A percentile compares a stretch with the other conserved stretches of the same genome.
These are phyloP conservation scores for Sarocladiaceae sp. DNA, from an alignment of 2,329 filamentous ascomycete species.

Conservation along the genomic window DNA sequence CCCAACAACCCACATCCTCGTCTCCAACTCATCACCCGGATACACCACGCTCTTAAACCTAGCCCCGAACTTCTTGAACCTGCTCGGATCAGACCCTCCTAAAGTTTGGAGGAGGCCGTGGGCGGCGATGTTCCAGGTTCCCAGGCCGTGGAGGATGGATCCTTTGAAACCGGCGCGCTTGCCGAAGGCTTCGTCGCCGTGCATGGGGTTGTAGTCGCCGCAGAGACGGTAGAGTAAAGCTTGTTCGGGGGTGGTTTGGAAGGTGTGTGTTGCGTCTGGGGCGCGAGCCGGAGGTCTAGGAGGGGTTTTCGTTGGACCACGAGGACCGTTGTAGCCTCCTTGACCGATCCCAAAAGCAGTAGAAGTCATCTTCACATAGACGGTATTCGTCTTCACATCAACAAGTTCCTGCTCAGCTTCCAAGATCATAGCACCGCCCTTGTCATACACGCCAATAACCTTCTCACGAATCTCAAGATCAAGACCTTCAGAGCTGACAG, in stretches of 20 bases:
- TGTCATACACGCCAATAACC: slow-evolving; percentile 41
- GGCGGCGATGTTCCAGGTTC: slow-evolving; percentile 43
- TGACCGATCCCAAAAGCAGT: slow-evolving; percentile 40
- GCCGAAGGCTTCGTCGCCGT: slow-evolving; percentile 38
- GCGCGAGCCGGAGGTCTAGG: slow-evolving; percentile 26
- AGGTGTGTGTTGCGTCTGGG: slow-evolving; percentile 32
- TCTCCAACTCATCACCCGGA: slow-evolving; percentile 39
- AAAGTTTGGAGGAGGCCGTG: slow-evolving; percentile 35
- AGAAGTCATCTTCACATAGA: slow-evolving; percentile 33
- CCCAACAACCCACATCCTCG: slow-evolving; percentile 36
- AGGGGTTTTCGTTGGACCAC: slow-evolving; percentile 29
- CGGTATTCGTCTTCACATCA: slow-evolving; percentile 31
- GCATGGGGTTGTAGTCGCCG: slow-evolving; percentile 45
- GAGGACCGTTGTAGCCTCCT: slow-evolving; percentile 38
- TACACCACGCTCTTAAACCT: slow-evolving; percentile 42
- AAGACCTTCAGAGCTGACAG: slow-evolving; percentile 28
- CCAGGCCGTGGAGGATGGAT: slow-evolving; percentile 40
- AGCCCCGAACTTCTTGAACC: slow-evolving; percentile 38
- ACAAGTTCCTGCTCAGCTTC: slow-evolving; percentile 35
- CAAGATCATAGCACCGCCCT: slow-evolving; percentile 36
- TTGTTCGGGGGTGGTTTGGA: slow-evolving; percentile 32
- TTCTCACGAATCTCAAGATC: slow-evolving; percentile 34
- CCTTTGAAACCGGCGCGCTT: slow-evolving; percentile 39
- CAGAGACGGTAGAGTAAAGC: slow-evolving; percentile 39
- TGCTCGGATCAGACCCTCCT: slow-evolving; percentile 33